Base-by-base conservation (phyloP, 768 basidiomycete species). In the Lactarius vividus region DNA sequence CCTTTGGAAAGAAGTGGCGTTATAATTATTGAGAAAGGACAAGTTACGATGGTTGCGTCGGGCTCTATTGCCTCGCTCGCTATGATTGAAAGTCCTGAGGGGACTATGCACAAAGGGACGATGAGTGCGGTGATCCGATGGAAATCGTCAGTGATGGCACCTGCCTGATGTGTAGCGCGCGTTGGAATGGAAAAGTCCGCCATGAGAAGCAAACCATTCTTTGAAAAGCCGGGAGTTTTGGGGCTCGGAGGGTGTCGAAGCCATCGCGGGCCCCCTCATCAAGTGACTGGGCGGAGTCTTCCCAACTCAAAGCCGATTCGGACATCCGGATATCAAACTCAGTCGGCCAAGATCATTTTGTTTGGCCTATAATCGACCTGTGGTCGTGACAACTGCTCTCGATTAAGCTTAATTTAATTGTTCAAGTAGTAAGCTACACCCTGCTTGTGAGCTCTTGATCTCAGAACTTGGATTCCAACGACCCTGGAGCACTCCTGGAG, bases 1-100 rank as follows among this genome's bases (percentile, higher is more conserved):
- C 70, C 65, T 59, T 74, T 73, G 2, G 88, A 80, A 0, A 79
- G 49, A 35, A 81, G 75, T n/a, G 81, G 79, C 0, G 89, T 89
- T 67, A 93, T 82, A 35, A 83, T 81, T 23, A 92, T 79, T 2
- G 79, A 75, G 70, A 91, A 85, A 0, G 92, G 91, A 68, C 88
- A 90, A 0, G 85, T 82, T 20, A 88, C 86, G 58, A 91, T 79
- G 15, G 77, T 80, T 10, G 81, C 76, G 69, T 91, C 85, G 7
- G 75, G 71, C 28, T 79, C 76, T 52, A 91, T 70, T n/a, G 76
- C 74, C 39, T 79, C 73, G 3, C 71, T 74, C 6, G 91, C 85
- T 61, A 85, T 70, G 40, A 88, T 77, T 23, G 78, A 78, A 62
- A 78, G 78, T 33, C 89, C 89, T 63, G 72, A 73, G 4, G 59